Evolutionary conservation across 108 stramenopile species (phyloP), one percentile per base, ranked within the genome.

Genomic region (Conticribra weissflogii): DNA sequence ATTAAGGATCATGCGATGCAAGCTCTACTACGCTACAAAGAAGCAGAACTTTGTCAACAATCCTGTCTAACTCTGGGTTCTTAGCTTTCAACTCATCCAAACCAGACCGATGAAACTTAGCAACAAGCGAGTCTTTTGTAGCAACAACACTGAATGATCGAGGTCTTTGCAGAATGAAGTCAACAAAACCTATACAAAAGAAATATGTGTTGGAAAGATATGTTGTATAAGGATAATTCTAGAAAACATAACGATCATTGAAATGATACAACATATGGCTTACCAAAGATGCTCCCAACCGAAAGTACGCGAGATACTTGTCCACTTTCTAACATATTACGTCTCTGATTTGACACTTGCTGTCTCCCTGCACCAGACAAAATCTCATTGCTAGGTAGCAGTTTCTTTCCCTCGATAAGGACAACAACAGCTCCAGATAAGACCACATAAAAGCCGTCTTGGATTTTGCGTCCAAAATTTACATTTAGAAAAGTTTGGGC

Each of bases 381-480:
- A 58, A 66, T 52, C 12, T 49, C 48, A 17, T 50, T 34, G 12
- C 58, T 54, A 31, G 63, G 47, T 28, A 64, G 67, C 22, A 66
- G 66, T 41, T 22, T 22, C 45, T 47, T 71, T 24, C 56, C 78
- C 3, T 81, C 78, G 33, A 60, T 62, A n/a, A 81, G 61, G n/a
- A 85, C 60, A 0, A 86, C 89, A 63, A 92, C 93, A 60, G 76
- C 69, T 2, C 93, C 93, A 49, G 74, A 44, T 2, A 95, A 71
- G 1, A 95, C 90, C 31, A 95, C 79, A 59, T 73, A 92, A 74
- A 92, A 95, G 1, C 86, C 71, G 59, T 90, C 90, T 18, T 5
- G 8, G 12, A 41, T 41, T 41, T n/a, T n/a, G n/a, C n/a, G n/a
- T n/a, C n/a, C n/a, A n/a, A n/a, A n/a, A n/a, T n/a, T n/a, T n/a